phyloP scores from a whole-genome alignment of 768 basidiomycete genomes.

The Macrolepiota fuliginosa region DNA sequence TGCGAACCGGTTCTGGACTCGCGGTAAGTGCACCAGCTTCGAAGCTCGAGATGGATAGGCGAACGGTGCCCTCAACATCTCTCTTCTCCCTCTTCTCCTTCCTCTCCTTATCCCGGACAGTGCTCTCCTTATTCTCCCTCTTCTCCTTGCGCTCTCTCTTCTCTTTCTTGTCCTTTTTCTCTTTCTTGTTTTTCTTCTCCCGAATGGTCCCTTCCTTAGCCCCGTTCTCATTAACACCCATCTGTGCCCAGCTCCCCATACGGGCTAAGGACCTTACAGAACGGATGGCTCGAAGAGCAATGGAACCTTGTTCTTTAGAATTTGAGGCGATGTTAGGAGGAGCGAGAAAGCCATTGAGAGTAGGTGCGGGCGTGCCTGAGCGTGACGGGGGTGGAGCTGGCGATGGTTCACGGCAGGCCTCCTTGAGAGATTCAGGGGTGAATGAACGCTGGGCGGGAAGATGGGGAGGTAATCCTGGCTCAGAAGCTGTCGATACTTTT shows the following conservation, averaged over 20 bases:
- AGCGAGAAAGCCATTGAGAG: constrained; percentile 34
- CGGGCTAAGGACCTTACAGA: constrained; percentile 71
- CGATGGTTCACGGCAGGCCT: constrained; percentile 13
- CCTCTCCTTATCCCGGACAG: constrained; percentile 24
- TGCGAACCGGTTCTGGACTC: constrained; percentile 7
- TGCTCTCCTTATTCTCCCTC: constrained; percentile 23
- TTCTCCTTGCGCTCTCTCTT: constrained; percentile 25
- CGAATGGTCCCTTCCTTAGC: constrained; percentile 24
- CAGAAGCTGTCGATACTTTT: constrained; percentile 14
- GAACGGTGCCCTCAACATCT: constrained; percentile 32
- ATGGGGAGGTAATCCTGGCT: constrained; percentile 15
- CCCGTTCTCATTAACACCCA: constrained; percentile 24
- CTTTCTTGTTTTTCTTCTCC: constrained; percentile 33
- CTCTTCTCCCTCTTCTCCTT: constrained; percentile 26
- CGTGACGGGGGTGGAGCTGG: constrained; percentile 26
- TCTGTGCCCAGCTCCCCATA: constrained; percentile 70
- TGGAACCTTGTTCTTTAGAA: constrained; percentile 47
- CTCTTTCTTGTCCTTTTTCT: constrained; percentile 25
- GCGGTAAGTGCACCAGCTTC: constrained; percentile 56
- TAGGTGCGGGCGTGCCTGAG: constrained; percentile 33
- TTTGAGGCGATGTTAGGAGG: constrained; percentile 24
- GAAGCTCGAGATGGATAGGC: constrained; percentile 62
- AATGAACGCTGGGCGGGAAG: constrained; percentile 2
- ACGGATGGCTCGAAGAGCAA: constrained; percentile 76
- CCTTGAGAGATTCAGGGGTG: constrained; percentile 11